Percentiles rank a stretch among this genome's conserved stretches.
These are phyloP conservation scores for Sporothrix schenckii DNA, from an alignment of 2,329 filamentous ascomycete species.

Conservation along the genomic window DNA sequence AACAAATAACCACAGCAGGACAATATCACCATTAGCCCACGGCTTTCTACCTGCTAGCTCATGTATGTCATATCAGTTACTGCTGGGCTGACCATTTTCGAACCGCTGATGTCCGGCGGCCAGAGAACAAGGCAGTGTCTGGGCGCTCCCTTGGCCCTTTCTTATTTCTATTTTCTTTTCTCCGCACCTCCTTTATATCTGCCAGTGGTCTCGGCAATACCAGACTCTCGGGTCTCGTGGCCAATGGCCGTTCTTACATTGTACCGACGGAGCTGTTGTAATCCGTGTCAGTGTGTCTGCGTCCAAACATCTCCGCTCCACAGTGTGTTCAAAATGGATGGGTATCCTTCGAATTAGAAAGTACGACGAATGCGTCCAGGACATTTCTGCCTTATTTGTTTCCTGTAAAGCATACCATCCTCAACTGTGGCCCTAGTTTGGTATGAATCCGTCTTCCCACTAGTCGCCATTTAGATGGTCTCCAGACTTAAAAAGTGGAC, in stretches of 20 bases:
- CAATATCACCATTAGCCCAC: background rate
- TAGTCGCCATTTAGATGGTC: constrained; percentile 11
- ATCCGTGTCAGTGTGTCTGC: background rate
- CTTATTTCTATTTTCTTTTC: background rate
- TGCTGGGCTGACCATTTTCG: background rate
- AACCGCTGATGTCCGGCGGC: background rate
- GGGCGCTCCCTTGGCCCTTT: background rate
- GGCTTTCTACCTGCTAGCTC: background rate
- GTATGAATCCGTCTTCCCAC: constrained; percentile 7
- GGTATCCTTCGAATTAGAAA: background rate
- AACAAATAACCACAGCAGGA: background rate
- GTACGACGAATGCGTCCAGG: too few species aligned
- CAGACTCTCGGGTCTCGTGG: constrained; percentile 1
- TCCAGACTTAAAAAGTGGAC: constrained; percentile 27
- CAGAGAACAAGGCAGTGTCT: background rate
- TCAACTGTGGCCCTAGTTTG: background rate
- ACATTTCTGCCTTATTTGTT: too few species aligned
- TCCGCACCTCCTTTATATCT: background rate
- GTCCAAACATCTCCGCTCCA: background rate
- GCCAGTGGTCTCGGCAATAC: background rate
- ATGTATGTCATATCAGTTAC: background rate
- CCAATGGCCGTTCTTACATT: background rate
- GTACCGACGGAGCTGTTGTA: too few species aligned
- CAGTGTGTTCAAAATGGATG: background rate
- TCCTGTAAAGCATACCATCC: too few species aligned